Base-by-base conservation (phyloP, 2,329 filamentous ascomycete genomes). In the Nothopassalora personata region DNA sequence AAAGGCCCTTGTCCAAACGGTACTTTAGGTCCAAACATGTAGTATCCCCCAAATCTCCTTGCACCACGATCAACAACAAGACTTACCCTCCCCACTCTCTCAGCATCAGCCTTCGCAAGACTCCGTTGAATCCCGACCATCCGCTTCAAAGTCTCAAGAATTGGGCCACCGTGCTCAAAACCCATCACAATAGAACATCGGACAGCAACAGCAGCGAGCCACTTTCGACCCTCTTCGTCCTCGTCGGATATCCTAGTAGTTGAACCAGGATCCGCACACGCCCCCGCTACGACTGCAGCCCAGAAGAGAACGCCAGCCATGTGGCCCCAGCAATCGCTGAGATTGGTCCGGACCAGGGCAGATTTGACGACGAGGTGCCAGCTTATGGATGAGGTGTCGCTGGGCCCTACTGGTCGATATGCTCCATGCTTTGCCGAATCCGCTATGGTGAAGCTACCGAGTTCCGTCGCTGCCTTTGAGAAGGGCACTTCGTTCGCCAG, bases 301-400 rank as follows among this genome's bases (percentile, higher is more conserved):
- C 68, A 73, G 55, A 72, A 69, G 4, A 74, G 63, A 3, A 73
- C 67, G 11, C 72, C 72, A 1, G 68, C 64, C 55, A 73, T 63
- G 31, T 66, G 62, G n/a, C 65, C 65, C 72, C 71, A 73, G 60
- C 67, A 70, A 27, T 70, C 65, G 18, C 62, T 61, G 6, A 71
- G 58, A 51, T 71, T 65, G 4, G 71, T 71, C 2, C 62, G 51
- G 19, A 59, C 53, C 1, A 73, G 61, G 4, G 64, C 60, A 18
- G 63, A 57, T 46, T 67, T 63, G 53, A 73, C 67, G 39, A 63
- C 48, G 18, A 63, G 54, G 56, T 66, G 65, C 60, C 63, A 64
- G 54, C 59, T 61, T 27, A 47, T 53, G 30, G 48, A 46, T 15
- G 58, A 50, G 54, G 45, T 10, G 39, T 50, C 13, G 18, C 13